Evolutionary conservation across 768 basidiomycete genomes (phyloP).

Genomic region (Leccinum fibrillosum): DNA sequence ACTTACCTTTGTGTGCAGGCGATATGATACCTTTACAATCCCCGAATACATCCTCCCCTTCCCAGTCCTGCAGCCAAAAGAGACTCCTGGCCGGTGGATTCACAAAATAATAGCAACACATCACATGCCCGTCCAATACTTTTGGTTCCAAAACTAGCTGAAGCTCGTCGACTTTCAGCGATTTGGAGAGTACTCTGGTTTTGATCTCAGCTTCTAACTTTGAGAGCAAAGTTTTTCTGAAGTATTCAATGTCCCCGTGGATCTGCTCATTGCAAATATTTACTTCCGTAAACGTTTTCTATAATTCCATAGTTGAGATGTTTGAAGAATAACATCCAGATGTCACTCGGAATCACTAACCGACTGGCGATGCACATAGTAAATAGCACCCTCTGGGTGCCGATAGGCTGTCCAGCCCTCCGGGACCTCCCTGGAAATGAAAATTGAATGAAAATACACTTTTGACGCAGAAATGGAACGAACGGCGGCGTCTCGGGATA

Average conservation of each 20-base stretch:
- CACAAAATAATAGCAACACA: slow-evolving; percentile 50
- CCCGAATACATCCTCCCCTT: slow-evolving; percentile 30
- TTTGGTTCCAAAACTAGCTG: slow-evolving; percentile 48
- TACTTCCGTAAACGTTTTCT: slow-evolving; percentile 56
- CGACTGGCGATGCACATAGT: slow-evolving; percentile 47
- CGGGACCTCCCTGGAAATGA: slow-evolving; percentile 15
- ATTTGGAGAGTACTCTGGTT: slow-evolving; percentile 11
- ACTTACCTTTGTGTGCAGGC: slow-evolving; percentile 23
- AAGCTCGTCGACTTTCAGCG: slow-evolving; percentile 29
- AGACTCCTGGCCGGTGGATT: slow-evolving; percentile 43
- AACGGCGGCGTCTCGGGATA: slow-evolving; percentile 14
- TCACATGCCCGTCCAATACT: slow-evolving; percentile 16
- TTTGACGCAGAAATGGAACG: slow-evolving; percentile 3
- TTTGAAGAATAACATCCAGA: background rate
- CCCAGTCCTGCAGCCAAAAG: slow-evolving; percentile 52
- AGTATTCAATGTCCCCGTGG: slow-evolving; percentile 34
- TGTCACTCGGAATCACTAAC: slow-evolving; percentile 29
- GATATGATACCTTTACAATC: slow-evolving; percentile 21
- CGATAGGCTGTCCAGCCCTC: slow-evolving; percentile 43
- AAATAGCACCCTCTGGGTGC: slow-evolving; percentile 67
- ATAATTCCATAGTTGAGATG: slow-evolving; percentile 7
- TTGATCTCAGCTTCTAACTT: slow-evolving; percentile 18
- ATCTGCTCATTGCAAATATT: slow-evolving; percentile 41
- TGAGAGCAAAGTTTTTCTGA: slow-evolving; percentile 18
- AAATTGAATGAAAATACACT: background rate